These are phyloP conservation scores for Casuarina equisetifolia DNA, from an alignment of 306 rosid genomes.

Conservation along the genomic window DNA sequence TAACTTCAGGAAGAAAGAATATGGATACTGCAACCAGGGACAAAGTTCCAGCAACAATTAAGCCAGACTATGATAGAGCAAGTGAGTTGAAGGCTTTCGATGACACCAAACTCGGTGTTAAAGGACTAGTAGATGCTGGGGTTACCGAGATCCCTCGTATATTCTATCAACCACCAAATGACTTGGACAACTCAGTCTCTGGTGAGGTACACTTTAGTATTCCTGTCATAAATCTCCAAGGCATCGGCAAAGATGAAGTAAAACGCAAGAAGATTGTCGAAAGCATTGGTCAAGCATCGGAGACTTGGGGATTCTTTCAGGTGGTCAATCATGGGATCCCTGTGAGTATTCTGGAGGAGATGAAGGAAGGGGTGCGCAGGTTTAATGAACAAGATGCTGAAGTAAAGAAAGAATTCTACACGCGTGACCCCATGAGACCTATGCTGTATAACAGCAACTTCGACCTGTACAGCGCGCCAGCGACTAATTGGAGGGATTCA, in stretches of 20 bases:
- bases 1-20: neutral
- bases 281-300: slow-evolving; percentile 29
- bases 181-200: slow-evolving; percentile 7
- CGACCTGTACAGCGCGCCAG: slow-evolving; percentile 20
- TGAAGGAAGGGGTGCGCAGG: slow-evolving; percentile 29
- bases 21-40: slow-evolving; percentile 5
- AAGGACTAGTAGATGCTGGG: slow-evolving; percentile 68
- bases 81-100: slow-evolving; percentile 50
- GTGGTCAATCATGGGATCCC: slow-evolving; percentile 47
- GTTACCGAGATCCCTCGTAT: slow-evolving; percentile 48
- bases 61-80: slow-evolving; percentile 26
- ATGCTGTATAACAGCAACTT: slow-evolving; percentile 33
- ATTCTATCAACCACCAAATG: slow-evolving; percentile 36
- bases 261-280: slow-evolving; percentile 28
- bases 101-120: slow-evolving; percentile 59
- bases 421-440: slow-evolving; percentile 22
- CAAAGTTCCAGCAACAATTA: neutral
- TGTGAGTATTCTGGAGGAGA: slow-evolving; percentile 34
- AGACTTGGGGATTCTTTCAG: slow-evolving; percentile 52
- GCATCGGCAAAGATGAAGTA: slow-evolving; percentile 4
- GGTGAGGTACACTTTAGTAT: slow-evolving; percentile 13
- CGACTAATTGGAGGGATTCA: slow-evolving; percentile 33
- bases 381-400: slow-evolving; percentile 40
- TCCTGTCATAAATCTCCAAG: slow-evolving; percentile 47
- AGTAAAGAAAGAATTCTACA: slow-evolving; percentile 34